Conservation (phyloP, 805 yeast species). For the Ogataea polymorpha region DNA sequence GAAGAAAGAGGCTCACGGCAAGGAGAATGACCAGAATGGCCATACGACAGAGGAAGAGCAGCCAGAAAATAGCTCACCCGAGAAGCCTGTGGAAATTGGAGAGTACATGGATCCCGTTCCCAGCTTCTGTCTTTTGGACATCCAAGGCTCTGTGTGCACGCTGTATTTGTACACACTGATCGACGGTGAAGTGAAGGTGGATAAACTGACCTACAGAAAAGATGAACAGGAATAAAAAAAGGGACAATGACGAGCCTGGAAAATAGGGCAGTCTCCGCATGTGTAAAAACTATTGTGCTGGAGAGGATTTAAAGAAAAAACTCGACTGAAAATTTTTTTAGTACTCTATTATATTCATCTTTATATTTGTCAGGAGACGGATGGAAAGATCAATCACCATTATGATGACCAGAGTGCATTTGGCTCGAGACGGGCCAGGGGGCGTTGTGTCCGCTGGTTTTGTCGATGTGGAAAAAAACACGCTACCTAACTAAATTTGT, state of each 20-base stretch:
- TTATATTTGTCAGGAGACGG: slow-evolving; percentile 14
- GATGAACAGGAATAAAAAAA: slow-evolving; percentile 23
- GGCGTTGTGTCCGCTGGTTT: slow-evolving; percentile 33
- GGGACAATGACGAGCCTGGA: neutral
- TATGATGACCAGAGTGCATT: slow-evolving; percentile 98
- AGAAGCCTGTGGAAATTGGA: slow-evolving; percentile 21
- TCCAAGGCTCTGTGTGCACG: slow-evolving; percentile 75
- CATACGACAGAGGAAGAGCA: slow-evolving; percentile 13
- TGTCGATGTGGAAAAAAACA: slow-evolving; percentile 98
- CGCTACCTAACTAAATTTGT: slow-evolving; percentile 86
- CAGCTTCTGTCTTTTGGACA: slow-evolving; percentile 83
- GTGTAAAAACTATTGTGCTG: slow-evolving; percentile 3
- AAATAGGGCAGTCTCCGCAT: neutral
- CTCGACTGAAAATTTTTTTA: slow-evolving; percentile 8
- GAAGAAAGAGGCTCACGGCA: slow-evolving; percentile 5
- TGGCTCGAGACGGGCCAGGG: slow-evolving; percentile 85
- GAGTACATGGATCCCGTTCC: slow-evolving; percentile 52
- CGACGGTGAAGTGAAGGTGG: slow-evolving; percentile 85
- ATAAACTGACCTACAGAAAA: slow-evolving; percentile 71
- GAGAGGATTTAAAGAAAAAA: slow-evolving; percentile 4
- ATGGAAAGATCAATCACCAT: slow-evolving; percentile 13
- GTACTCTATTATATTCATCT: slow-evolving; percentile 5
- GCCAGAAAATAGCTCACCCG: slow-evolving; percentile 13
- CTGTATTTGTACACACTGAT: slow-evolving; percentile 80
- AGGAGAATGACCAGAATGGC: slow-evolving; percentile 7